phyloP scores from a whole-genome alignment of 2,329 filamentous ascomycete species.

The Colletotrichum euphorbiae region DNA sequence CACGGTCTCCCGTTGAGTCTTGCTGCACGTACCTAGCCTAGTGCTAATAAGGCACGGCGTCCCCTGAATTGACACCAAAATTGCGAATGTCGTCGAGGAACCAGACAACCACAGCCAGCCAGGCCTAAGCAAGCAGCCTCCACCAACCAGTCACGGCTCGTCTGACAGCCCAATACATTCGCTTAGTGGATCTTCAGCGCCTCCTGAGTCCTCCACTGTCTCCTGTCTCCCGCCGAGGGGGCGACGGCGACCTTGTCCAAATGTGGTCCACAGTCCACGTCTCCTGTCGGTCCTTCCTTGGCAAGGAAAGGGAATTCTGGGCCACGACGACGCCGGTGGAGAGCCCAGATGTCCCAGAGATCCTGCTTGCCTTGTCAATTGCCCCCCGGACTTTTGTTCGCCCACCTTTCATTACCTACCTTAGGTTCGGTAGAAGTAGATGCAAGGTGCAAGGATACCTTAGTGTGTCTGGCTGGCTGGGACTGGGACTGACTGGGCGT shows the following conservation, averaged over 20 bases:
- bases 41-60: neutral
- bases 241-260: too few relatives aligned
- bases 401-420: too few relatives aligned
- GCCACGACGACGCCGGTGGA: constrained; percentile 18
- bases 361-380: neutral
- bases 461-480: neutral
- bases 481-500: neutral
- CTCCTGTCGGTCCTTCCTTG: constrained; percentile 39
- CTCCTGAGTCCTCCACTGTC: too few relatives aligned
- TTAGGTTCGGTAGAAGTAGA: neutral
- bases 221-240: neutral
- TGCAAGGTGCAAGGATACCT: constrained; percentile 3
- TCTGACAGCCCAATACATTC: constrained; percentile 28
- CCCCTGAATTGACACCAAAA: constrained; percentile 11
- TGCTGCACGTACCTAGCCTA: too few relatives aligned
- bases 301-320: constrained; percentile 31
- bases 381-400: too few relatives aligned
- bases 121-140: constrained; percentile 14
- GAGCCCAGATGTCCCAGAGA: neutral
- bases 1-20: constrained; percentile 15
- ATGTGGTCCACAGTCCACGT: constrained; percentile 28
- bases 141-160: constrained; percentile 23
- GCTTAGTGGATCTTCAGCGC: constrained; percentile 12
- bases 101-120: neutral
- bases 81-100: constrained; percentile 8